Evolutionary conservation across 2,329 filamentous ascomycete genomes (phyloP).

Genomic region (Fusarium luffae): DNA sequence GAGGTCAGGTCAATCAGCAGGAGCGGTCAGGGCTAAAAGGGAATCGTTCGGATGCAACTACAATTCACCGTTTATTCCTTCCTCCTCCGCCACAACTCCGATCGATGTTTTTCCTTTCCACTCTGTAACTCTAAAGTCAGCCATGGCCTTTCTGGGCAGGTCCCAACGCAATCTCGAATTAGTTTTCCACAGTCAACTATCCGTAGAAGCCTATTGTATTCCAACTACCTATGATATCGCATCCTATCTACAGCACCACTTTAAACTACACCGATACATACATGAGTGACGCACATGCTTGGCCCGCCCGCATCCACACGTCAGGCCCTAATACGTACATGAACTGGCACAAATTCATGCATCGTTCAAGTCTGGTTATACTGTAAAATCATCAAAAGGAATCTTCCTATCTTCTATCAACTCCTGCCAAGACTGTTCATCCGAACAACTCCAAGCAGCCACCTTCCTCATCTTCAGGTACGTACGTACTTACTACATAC

Average conservation of each 20-base stretch:
- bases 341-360: conserved; percentile 45
- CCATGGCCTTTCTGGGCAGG: not conserved
- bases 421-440: conserved; percentile 16
- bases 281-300: conserved; percentile 40
- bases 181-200: not conserved
- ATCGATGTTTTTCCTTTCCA: not conserved
- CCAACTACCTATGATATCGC: not conserved
- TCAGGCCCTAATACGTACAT: conserved; percentile 46
- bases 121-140: not conserved
- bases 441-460: conserved; percentile 9
- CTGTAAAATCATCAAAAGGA: conserved; percentile 4
- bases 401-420: not conserved
- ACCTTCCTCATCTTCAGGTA: conserved; percentile 26
- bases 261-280: conserved; percentile 38
- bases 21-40: conserved; percentile 24
- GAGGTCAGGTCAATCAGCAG: conserved; percentile 13
- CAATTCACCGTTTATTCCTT: not conserved
- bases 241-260: conserved; percentile 28
- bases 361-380: not conserved
- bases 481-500: conserved; percentile 12
- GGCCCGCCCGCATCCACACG: conserved; percentile 45
- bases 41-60: conserved; percentile 5
- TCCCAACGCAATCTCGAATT: not conserved
- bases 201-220: not conserved
- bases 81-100: not conserved